These are phyloP conservation scores for Rossbeevera mucosa DNA, from an alignment of 768 basidiomycete genomes.

Conservation along the genomic window DNA sequence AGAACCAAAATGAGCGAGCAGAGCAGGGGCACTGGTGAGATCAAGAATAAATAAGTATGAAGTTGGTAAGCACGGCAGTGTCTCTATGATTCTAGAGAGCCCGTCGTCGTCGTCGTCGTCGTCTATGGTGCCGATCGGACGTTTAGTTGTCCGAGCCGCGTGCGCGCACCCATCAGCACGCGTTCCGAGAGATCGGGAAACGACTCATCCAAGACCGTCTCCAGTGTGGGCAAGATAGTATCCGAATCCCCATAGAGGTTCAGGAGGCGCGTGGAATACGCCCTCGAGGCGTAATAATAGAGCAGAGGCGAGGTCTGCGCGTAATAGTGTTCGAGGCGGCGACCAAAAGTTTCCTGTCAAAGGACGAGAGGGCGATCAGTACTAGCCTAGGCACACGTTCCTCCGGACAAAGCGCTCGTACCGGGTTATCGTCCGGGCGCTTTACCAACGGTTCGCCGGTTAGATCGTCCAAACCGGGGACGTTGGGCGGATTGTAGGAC, in stretches of 20 bases:
- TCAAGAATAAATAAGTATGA: background rate
- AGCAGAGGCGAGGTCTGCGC: conserved; percentile 74
- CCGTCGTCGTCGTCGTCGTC: conserved; percentile 6
- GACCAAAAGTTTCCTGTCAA: conserved; percentile 66
- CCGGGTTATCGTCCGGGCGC: conserved; percentile 84
- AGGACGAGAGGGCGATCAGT: conserved; percentile 8
- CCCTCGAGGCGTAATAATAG: conserved; percentile 53
- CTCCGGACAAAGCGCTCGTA: conserved; percentile 33
- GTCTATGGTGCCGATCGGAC: conserved; percentile 14
- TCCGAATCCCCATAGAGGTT: conserved; percentile 68
- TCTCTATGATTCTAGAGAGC: background rate
- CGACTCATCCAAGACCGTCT: conserved; percentile 46
- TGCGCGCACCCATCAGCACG: conserved; percentile 19
- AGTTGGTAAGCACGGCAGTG: background rate
- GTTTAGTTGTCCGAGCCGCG: conserved; percentile 16
- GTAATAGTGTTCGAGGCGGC: conserved; percentile 74
- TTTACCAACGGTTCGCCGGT: conserved; percentile 80
- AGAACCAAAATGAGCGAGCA: conserved; percentile 8
- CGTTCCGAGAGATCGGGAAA: conserved; percentile 57
- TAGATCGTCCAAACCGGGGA: conserved; percentile 73
- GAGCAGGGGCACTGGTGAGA: background rate
- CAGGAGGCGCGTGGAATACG: conserved; percentile 43
- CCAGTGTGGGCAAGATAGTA: conserved; percentile 80
- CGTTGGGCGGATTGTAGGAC: conserved; percentile 77
- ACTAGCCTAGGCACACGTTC: background rate